Conservation (phyloP, 2,329 filamentous ascomycete genomes). For the Orbilia oligospora region DNA sequence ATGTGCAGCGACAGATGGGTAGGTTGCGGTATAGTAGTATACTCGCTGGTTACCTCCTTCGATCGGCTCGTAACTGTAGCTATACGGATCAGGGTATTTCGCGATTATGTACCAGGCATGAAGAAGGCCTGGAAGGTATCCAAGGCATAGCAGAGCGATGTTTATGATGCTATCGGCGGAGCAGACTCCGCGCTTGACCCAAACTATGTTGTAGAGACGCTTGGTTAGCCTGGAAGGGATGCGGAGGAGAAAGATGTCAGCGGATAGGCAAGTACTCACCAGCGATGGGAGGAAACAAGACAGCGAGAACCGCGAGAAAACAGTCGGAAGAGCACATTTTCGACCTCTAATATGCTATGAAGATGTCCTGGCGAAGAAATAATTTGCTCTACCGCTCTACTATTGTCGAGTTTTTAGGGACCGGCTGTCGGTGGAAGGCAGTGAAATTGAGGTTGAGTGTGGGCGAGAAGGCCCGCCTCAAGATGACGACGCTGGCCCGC, state of each 20-base stretch:
- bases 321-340: slow-evolving; percentile 58
- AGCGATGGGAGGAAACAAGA: slow-evolving; percentile 77
- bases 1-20: slow-evolving; percentile 66
- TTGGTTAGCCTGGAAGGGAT: slow-evolving; percentile 42
- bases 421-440: slow-evolving; percentile 13
- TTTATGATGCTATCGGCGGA: slow-evolving; percentile 94
- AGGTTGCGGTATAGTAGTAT: slow-evolving; percentile 80
- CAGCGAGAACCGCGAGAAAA: slow-evolving; percentile 75
- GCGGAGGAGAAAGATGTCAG: slow-evolving; percentile 9
- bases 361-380: neutral
- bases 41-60: slow-evolving; percentile 76
- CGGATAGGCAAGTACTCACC: slow-evolving; percentile 72
- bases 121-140: slow-evolving; percentile 86
- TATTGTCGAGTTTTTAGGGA: neutral
- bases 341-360: neutral
- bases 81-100: slow-evolving; percentile 81
- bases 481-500: slow-evolving; percentile 18
- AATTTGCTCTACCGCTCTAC: neutral
- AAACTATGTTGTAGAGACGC: slow-evolving; percentile 74
- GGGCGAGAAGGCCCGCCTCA: slow-evolving; percentile 26
- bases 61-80: slow-evolving; percentile 78
- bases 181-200: slow-evolving; percentile 96
- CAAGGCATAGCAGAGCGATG: slow-evolving; percentile 86
- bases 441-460: slow-evolving; percentile 2
- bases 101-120: slow-evolving; percentile 99